Evolutionary conservation across 2,329 filamentous ascomycete species (phyloP), one percentile per base, ranked within the genome.

Genomic region (Atkinsonella texensis): DNA sequence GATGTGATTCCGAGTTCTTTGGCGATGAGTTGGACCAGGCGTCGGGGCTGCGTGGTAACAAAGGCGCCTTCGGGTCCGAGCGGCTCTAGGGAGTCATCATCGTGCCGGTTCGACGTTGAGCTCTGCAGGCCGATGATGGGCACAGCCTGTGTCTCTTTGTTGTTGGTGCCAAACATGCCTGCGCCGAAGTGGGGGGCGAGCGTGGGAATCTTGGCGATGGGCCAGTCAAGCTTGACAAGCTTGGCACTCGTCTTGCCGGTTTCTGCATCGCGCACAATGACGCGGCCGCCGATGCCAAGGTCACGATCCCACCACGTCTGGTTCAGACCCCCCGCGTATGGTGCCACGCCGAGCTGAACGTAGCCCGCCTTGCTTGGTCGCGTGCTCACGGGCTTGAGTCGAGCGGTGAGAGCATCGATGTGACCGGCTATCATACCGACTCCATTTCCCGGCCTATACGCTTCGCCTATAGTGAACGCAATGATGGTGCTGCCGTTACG

Each of bases 221-320:
- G 91, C 88, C 90, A 96, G 65, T 85, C 87, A 48, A 97, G 75
- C 72, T 95, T 95, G 55, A 96, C 90, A 45, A 97, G 76, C 71
- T 84, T 87, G 32, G 80, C 83, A 20, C 78, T 75, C 38, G 94
- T 88, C 76, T 91, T 94, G 58, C 85, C 85, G 2, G 80, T 79
- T 46, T 74, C 70, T 4, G 75, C 65, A 59, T 95, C 84, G 56
- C 83, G 86, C 45, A 97, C 83, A 47, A 97, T 75, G 4, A 97
- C 91, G 44, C 89, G 78, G 40, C 93, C 93, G 57, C 89, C 93
- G 60, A 97, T 86, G 57, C 87, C 84, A 49, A 98, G 77, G 67
- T 98, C 93, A 39, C 93, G 81, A 67, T 97, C 93, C 91, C 90
- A 97, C 93, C 93, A 97, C 1, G 93, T 97, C 56, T 76, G 75